Percentiles rank a stretch among this genome's conserved stretches.
Evolutionary conservation across 495 filamentous ascomycete species (phyloP).

Genomic region (Podospora tetraspora): DNA sequence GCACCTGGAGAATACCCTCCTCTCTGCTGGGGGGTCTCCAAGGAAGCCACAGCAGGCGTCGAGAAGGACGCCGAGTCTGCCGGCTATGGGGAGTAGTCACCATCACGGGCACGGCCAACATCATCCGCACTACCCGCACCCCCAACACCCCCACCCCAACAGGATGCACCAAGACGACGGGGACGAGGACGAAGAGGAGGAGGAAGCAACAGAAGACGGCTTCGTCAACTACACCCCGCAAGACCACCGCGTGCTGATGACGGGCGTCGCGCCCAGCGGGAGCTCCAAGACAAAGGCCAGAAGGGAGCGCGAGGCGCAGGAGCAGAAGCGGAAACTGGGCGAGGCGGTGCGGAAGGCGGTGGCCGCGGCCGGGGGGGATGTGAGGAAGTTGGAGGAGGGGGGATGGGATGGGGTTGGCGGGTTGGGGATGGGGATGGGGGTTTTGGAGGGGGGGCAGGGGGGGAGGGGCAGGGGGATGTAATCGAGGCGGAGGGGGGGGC

Average conservation of each 20-base stretch:
- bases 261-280: constrained; percentile 85
- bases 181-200: neutral
- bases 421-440: neutral
- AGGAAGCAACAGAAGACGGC: constrained; percentile 41
- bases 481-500: neutral
- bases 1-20: neutral
- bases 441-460: neutral
- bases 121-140: neutral
- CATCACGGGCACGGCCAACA: neutral
- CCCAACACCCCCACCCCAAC: neutral
- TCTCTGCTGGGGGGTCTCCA: too few relatives aligned
- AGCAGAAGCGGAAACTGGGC: constrained; percentile 68
- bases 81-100: neutral
- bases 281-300: constrained; percentile 90
- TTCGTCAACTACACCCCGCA: constrained; percentile 92
- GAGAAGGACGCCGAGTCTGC: neutral
- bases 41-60: neutral
- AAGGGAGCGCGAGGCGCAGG: constrained; percentile 77
- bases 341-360: constrained; percentile 70
- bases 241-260: constrained; percentile 76
- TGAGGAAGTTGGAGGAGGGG: constrained; percentile 37
- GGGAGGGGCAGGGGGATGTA: neutral
- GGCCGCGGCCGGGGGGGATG: constrained; percentile 73
- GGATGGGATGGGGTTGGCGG: constrained; percentile 4
- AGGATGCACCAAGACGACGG: neutral